These are phyloP conservation scores for Candida nanaspora DNA, from an alignment of 805 yeast genomes.

Conservation along the genomic window DNA sequence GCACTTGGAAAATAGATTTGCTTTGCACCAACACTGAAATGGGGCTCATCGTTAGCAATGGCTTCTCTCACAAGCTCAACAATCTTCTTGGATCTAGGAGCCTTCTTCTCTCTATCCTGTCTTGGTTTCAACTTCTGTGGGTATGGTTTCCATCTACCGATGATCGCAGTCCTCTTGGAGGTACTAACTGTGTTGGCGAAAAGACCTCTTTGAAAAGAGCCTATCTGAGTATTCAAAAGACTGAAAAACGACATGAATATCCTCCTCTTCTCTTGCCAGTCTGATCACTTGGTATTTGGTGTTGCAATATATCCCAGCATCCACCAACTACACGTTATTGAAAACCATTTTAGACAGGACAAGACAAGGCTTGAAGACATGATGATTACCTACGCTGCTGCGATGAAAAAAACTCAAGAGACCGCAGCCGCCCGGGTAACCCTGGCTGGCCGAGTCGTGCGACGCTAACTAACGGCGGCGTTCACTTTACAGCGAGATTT, in stretches of 20 bases:
- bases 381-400: too few relatives aligned
- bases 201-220: neutral
- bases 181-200: slow-evolving; percentile 5
- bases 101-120: slow-evolving; percentile 15
- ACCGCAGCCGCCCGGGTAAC: too few relatives aligned
- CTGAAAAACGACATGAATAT: neutral
- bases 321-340: too few relatives aligned
- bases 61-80: slow-evolving; percentile 32
- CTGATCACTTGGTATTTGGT: too few relatives aligned
- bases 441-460: too few relatives aligned
- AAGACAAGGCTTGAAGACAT: too few relatives aligned
- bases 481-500: too few relatives aligned
- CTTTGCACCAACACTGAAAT: slow-evolving; percentile 74
- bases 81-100: slow-evolving; percentile 20
- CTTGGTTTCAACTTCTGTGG: slow-evolving; percentile 15
- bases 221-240: neutral
- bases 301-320: too few relatives aligned
- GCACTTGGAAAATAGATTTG: slow-evolving; percentile 82
- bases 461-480: too few relatives aligned
- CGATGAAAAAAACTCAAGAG: too few relatives aligned
- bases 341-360: too few relatives aligned
- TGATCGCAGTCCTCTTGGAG: slow-evolving; percentile 9
- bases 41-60: slow-evolving; percentile 60
- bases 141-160: slow-evolving; percentile 23
- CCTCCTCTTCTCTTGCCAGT: too few relatives aligned